These are phyloP conservation scores for Mycena floridula DNA, from an alignment of 768 basidiomycete species.

Conservation along the genomic window DNA sequence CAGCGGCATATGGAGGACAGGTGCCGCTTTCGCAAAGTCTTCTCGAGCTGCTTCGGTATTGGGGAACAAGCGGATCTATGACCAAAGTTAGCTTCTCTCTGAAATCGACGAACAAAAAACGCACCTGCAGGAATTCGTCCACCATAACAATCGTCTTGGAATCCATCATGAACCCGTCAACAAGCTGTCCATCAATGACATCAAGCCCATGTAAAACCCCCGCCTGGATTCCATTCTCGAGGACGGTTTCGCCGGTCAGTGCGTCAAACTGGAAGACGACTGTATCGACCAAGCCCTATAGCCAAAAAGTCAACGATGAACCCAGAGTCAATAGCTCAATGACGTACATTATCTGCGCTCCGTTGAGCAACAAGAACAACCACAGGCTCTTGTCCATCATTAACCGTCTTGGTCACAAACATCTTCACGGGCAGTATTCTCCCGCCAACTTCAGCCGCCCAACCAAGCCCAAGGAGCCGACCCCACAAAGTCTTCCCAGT, in stretches of 20 bases:
- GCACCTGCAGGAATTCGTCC: constrained; percentile 73
- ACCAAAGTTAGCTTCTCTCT: too few species aligned
- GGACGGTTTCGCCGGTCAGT: constrained; percentile 64
- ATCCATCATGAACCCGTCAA: constrained; percentile 52
- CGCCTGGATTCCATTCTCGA: constrained; percentile 21
- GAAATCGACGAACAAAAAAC: constrained; percentile 10
- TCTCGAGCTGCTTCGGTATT: constrained; percentile 39
- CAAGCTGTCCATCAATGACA: constrained; percentile 49
- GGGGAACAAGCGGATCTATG: constrained; percentile 63
- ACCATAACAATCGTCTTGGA: constrained; percentile 56
- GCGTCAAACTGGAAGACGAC: constrained; percentile 75
- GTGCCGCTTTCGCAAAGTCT: constrained; percentile 37
- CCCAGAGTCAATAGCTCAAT: background rate
- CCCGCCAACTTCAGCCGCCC: constrained; percentile 46
- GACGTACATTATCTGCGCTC: constrained; percentile 38
- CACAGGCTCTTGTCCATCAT: constrained; percentile 43
- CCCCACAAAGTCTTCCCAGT: constrained; percentile 79
- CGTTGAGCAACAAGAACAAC: constrained; percentile 60
- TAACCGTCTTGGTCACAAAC: constrained; percentile 46
- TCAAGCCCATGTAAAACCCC: constrained; percentile 53
- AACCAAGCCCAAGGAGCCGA: constrained; percentile 67
- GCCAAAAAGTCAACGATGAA: constrained; percentile 3
- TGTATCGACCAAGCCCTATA: constrained; percentile 57
- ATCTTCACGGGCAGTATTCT: constrained; percentile 53
- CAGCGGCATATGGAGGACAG: constrained; percentile 52